Base-by-base conservation (phyloP, 495 filamentous ascomycete species). In the Coniosporium apollinis region DNA sequence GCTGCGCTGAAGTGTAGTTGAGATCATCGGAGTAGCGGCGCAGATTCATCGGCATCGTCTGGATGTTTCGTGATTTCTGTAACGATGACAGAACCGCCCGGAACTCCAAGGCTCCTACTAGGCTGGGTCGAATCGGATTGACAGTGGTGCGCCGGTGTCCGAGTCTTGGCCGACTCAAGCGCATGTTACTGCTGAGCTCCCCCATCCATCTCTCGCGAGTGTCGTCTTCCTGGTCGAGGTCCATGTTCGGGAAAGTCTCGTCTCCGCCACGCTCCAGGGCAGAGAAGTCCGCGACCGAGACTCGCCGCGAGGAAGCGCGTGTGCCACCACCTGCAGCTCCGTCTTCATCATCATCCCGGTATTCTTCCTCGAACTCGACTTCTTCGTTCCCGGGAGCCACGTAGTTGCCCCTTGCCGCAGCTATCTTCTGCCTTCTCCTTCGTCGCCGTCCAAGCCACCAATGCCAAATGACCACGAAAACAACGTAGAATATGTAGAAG, bases 81-180 rank as follows among this genome's bases (percentile, higher is more conserved):
- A 96, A 57, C 3, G 82, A 79, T 5, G 76, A 75, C 31, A 99
- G 62, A 9, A 94, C 78, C 2, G 86, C 82, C 40, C 82, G 72
- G 47, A 99, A 99, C 55, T 99, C 91, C 35, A 99, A 59, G 3
- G 78, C 91, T 30, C 91, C 91, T 4, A 96, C 80, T 15, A 99
- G 57, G 60, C 86, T 94, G 4, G 91, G 85, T 20, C 91, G 69
- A 39, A 96, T 94, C 1, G 83, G 77, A 30, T 71, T 78, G 39
- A 82, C 61, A 19, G 85, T 81, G 49, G 74, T 80, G 41, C 76
- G 78, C 31, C 85, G 67, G 32, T 67, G 61, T 35, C 68, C 70
- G 29, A 61, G 60, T 7, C 43, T 41, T 5, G 80, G 79, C 8
- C 89, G 72, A 46, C 66, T 79, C 17, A 94, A 67, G 34, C 86